Evolutionary conservation across 371 early-diverging fungal species (phyloP), one percentile per base, ranked within the genome.

Genomic region (Gilbertella persicaria): DNA sequence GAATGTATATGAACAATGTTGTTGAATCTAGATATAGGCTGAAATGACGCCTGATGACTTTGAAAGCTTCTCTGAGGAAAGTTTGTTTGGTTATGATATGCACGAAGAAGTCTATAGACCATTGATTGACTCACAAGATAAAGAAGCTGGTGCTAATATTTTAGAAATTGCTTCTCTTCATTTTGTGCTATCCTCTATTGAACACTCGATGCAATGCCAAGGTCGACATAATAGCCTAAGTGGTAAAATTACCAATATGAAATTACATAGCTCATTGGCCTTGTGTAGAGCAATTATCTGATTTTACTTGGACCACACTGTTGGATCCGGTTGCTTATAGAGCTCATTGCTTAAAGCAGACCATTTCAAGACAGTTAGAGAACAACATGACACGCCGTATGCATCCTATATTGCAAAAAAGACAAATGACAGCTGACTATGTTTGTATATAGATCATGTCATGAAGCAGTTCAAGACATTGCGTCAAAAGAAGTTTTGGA

Each of bases 401-500:
- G 67, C 37, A 16, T 13, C 35, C 29, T 16, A 24, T 10, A 45
- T 16, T 37, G 20, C 7, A 38, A 12, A 16, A 12, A 6, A 13
- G 20, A 38, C 17, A 42, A 19, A 19, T 20, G 19, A 51, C 7
- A 17, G n/a, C 17, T 33, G 8, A 13, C 3, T n/a, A 17, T 37
- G 17, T 2, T 55, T 19, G n/a, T n/a, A n/a, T 29, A 8, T 56
- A 75, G 73, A 67, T 23, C 68, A 69, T 39, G 55, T 60, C 8
- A 17, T 66, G 12, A 66, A 58, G 16, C 73, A 78, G 35, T 69
- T 72, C 39, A 66, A 66, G 13, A 70, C 70, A 8, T 49, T 72
- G 16, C 57, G 79, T 42, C 75, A 84, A 49, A 79, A 77, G 43
- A 79, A 80, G 33, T 84, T 72, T 37, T 84, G 84, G 84, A 70